Conservation (phyloP, 2,329 filamentous ascomycete species). For the Pleomassaria siparia region DNA sequence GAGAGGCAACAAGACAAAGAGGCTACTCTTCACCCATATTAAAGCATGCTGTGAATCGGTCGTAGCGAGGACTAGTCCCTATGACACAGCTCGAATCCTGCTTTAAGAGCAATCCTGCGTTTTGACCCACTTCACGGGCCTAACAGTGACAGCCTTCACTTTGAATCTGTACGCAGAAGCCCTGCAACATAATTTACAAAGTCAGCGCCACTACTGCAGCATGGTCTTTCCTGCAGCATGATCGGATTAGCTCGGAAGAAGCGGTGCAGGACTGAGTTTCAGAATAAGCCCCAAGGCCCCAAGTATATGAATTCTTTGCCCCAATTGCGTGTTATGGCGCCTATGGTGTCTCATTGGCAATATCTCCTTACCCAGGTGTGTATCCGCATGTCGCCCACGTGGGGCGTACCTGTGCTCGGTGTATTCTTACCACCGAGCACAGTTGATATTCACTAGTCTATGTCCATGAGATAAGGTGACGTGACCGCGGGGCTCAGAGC, state of each 20-base stretch:
- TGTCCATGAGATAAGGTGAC: constrained; percentile 7
- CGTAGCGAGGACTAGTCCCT: background rate
- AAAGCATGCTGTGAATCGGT: constrained; percentile 1
- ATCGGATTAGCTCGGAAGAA: background rate
- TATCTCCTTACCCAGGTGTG: background rate
- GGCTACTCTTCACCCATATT: constrained; percentile 3
- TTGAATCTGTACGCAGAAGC: constrained; percentile 1
- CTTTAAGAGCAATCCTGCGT: constrained; percentile 21
- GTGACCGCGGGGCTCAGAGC: constrained; percentile 1
- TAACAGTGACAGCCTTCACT: constrained; percentile 7
- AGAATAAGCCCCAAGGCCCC: background rate
- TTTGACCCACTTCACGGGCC: constrained; percentile 8
- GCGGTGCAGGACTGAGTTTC: background rate
- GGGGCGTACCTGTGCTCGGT: background rate
- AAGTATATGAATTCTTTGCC: background rate
- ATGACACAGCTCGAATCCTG: constrained; percentile 16
- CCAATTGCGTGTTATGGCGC: background rate
- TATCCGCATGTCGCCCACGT: background rate
- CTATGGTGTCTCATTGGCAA: background rate
- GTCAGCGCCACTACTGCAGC: constrained; percentile 1
- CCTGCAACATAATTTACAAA: constrained; percentile 7
- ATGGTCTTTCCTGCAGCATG: constrained; percentile 2
- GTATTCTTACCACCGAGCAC: background rate
- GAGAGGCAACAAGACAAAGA: constrained; percentile 1
- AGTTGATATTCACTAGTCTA: background rate